Base-by-base conservation (phyloP, 371 early-diverging fungal species). In the Polyrhizophydium stewartii region DNA sequence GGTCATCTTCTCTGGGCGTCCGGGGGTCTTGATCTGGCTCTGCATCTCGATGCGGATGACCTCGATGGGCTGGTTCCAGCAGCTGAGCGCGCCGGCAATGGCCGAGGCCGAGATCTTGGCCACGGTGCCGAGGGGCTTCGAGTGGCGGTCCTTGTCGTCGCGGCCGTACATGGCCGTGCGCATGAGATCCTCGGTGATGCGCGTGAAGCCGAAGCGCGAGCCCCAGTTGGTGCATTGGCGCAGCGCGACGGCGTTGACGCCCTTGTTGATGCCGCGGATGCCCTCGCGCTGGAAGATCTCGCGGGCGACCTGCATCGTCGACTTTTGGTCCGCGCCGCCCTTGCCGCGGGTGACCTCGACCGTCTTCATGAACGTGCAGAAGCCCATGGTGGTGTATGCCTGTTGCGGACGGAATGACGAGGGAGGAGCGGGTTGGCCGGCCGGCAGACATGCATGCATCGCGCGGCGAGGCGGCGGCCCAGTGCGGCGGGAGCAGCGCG, bases 341-440 rank as follows among this genome's bases (percentile, higher is more conserved):
- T 96, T 96, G 81, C 92, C 92, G 37, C 96, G 86, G 1, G 97
- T 97, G 51, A 97, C 94, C 67, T 97, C 97, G 21, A 97, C 97
- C 0, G 97, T 97, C 76, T 96, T 96, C 97, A 97, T 97, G 71
- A 96, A 97, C 0, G 97, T 97, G 76, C 96, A 96, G 77, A 96
- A 96, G 10, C 97, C 96, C 96, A 96, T 97, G 31, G 97, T 96
- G 32, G 93, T 87, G 79, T 96, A 94, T 0, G 97, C 96, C 79
- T 94, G 90, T 30, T 86, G 49, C 35, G 55, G 22, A 6, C 55
- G n/a, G 52, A 31, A 50, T 51, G 30, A 32, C 2, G 6, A 51
- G 10, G 12, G 24, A 7, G 41, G 43, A 1, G 37, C 22, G 41
- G 25, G 9, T 24, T 19, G 7, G 25, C 7, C 7, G 38, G 12